Base-by-base conservation (phyloP, 768 basidiomycete genomes). In the Leccinum broughii region DNA sequence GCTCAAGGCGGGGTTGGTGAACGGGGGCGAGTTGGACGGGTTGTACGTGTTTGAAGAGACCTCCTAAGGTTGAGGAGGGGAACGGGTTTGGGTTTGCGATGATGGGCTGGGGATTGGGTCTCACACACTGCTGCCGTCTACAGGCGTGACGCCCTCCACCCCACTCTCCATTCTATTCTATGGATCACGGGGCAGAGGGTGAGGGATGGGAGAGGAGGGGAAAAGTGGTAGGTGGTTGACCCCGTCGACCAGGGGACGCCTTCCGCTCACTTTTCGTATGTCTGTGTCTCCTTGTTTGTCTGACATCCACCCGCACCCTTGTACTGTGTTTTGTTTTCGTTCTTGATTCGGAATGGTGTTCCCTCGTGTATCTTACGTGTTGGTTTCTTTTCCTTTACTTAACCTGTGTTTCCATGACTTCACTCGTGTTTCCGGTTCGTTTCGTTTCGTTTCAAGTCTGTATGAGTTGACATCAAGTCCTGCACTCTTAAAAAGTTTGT, bases 11-110 rank as follows among this genome's bases (percentile, higher is more conserved):
- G 72, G 71, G 7, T 51, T 73, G 34, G 72, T 73, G 20, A 69
- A 65, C 6, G 72, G 72, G 7, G 72, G 72, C 24, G 72, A 73
- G 60, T 20, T 73, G 61, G 72, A 73, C 20, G 72, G 72, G 34
- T 35, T 73, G 50, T 73, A 73, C 48, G 72, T 73, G 55, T 73
- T 73, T 63, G 72, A 73, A 34, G 65, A 61, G 58, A 64, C 62
- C 26, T 68, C 34, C 34, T 34, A 34, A 55, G 34, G 34, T 46
- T 20, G 44, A 46, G 44, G 44, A 46, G 9, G 44, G 44, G 39
- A 6, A 14, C 4, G 11, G 46, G 48, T 13, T 14, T 49, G 48
- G 7, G 44, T 11, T 14, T 24, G 13, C 48, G 48, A 49, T 24
- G 22, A 49, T 22, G 48, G 11, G 22, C 13, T 44, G 41, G 44